Conservation (phyloP, 139 green algal genomes). For the Coccomyxa sp. region DNA sequence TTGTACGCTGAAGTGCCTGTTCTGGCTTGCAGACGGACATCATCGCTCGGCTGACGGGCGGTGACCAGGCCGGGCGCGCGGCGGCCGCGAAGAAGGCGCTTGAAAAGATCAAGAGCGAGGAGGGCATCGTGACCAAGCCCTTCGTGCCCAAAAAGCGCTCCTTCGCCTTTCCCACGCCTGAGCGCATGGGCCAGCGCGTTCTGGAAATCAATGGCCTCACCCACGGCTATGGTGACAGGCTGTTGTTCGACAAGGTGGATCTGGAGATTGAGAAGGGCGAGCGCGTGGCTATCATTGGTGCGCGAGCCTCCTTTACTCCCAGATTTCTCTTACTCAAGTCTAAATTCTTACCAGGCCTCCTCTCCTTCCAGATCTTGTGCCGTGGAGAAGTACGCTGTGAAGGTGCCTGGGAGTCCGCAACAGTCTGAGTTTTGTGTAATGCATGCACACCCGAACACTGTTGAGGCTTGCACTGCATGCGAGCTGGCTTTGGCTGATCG, state of each 20-base stretch:
- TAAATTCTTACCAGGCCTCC: neutral
- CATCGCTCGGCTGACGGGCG: slow-evolving; percentile 59
- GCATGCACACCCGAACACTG: no score
- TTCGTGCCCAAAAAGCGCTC: slow-evolving; percentile 71
- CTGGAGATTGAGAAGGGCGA: slow-evolving; percentile 89
- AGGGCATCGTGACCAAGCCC: slow-evolving; percentile 71
- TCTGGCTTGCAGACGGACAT: slow-evolving; percentile 54
- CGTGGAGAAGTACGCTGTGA: neutral
- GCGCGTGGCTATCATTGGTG: slow-evolving; percentile 92
- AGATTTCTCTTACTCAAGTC: neutral
- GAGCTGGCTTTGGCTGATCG: no score
- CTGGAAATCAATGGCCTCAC: slow-evolving; percentile 61
- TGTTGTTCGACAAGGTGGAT: slow-evolving; percentile 72
- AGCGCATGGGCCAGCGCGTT: slow-evolving; percentile 70
- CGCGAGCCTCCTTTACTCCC: neutral
- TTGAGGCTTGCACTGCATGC: no score
- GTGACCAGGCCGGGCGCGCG: slow-evolving; percentile 66
- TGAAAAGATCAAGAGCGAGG: slow-evolving; percentile 76
- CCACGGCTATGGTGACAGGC: slow-evolving; percentile 80
- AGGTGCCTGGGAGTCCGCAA: neutral
- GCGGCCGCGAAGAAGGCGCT: slow-evolving; percentile 88
- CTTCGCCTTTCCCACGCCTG: slow-evolving; percentile 67
- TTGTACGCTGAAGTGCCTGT: no score
- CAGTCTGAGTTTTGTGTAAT: no score
- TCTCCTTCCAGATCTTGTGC: no score